A percentile compares a stretch with the other conserved stretches of the same genome.
Evolutionary conservation across 1,284 basidiomycete species (phyloP).

Genomic region (Rhodotorula sp.): DNA sequence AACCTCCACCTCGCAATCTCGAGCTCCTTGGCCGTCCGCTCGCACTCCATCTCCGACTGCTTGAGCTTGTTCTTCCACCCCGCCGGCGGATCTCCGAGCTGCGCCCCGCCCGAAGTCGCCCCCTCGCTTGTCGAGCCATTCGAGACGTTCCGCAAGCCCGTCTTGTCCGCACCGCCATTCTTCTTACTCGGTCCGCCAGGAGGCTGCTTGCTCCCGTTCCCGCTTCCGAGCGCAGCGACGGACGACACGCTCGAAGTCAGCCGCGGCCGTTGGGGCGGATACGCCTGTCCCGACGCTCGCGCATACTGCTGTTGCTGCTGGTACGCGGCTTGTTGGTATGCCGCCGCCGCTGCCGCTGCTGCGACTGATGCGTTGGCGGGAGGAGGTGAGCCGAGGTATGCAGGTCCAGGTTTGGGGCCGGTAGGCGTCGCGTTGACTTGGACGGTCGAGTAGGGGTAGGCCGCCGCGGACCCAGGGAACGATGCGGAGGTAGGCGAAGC

Average conservation of each 20-base stretch:
- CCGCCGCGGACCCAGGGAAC: constrained; percentile 4
- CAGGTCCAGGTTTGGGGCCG: no score
- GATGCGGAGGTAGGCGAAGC: constrained; percentile 12
- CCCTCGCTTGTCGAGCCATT: not conserved
- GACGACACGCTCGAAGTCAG: constrained; percentile 16
- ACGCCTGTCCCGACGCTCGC: not conserved
- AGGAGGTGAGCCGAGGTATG: not conserved
- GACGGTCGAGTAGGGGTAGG: not conserved
- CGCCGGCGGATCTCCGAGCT: constrained; percentile 3
- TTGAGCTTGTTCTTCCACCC: constrained; percentile 21
- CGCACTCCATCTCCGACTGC: constrained; percentile 28
- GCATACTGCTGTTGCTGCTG: constrained; percentile 1
- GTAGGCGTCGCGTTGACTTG: no score
- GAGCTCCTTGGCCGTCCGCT: constrained; percentile 32
- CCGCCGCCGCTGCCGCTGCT: not conserved
- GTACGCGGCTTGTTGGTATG: not conserved
- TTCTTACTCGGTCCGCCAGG: not conserved
- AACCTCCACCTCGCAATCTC: constrained; percentile 40
- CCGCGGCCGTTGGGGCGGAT: constrained; percentile 10
- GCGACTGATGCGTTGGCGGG: not conserved
- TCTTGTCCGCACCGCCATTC: not conserved
- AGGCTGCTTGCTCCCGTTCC: not conserved
- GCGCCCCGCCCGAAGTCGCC: not conserved
- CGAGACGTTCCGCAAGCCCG: not conserved
- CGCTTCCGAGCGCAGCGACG: constrained; percentile 10